Evolutionary conservation across 2,329 filamentous ascomycete genomes (phyloP).

Genomic region (Dryadomyces quercivorus): DNA sequence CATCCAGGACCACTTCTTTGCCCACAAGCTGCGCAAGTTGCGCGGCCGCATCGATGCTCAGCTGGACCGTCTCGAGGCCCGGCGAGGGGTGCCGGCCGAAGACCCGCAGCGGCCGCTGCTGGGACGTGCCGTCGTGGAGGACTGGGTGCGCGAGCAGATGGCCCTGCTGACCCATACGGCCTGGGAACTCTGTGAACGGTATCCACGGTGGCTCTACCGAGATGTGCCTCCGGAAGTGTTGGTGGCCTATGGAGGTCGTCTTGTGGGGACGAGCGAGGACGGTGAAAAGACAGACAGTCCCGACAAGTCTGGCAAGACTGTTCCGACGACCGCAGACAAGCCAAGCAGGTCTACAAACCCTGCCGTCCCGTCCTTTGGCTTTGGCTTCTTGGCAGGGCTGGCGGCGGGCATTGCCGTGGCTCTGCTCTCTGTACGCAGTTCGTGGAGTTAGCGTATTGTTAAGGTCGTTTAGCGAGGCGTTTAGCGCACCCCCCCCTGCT

Average conservation of each 20-base stretch:
- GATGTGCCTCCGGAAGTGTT: neutral
- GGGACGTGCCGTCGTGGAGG: neutral
- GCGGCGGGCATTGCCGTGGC: neutral
- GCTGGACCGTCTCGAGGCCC: neutral
- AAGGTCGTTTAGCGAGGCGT: no score
- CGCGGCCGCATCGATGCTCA: conserved; percentile 1
- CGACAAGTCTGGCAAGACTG: no score
- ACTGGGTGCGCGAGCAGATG: neutral
- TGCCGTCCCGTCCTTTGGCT: no score
- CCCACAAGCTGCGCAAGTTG: conserved; percentile 3
- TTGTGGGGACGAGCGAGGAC: neutral
- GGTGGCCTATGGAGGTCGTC: neutral
- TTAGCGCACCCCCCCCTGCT: no score
- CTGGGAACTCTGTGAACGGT: conserved; percentile 1
- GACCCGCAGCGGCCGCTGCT: conserved; percentile 1
- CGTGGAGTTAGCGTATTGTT: neutral
- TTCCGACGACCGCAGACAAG: no score
- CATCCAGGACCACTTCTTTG: conserved; percentile 1
- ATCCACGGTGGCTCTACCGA: neutral
- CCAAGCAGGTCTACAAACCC: no score
- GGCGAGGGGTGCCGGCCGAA: neutral
- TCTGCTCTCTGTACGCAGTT: neutral
- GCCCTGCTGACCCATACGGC: neutral
- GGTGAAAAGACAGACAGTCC: neutral
- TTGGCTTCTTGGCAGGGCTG: neutral